Evolutionary conservation across 768 basidiomycete species (phyloP), one percentile per base, ranked within the genome.

Genomic region (Boletus barrowsii): DNA sequence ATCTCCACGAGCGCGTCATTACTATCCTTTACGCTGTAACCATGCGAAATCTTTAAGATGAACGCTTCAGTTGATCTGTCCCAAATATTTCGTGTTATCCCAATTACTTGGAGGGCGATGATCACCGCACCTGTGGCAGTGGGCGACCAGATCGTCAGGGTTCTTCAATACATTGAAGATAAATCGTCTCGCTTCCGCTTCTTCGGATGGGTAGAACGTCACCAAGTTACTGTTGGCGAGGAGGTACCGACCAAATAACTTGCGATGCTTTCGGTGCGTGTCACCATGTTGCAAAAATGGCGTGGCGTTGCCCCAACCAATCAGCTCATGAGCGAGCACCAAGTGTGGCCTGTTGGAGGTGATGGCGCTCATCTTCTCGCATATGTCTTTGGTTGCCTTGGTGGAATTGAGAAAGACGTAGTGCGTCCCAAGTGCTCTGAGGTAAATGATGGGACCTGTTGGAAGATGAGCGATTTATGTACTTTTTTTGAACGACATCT

Each of bases 341-440:
- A 53, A 30, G n/a, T 43, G 49, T 0, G 54, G 55, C 32, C 53
- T 49, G 42, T 54, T 29, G 1, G 61, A 62, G 6, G 26, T 29
- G 13, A 43, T 45, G 4, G 47, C 39, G 10, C 55, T 47, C 33
- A 42, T 47, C 44, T 62, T 59, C 22, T 54, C 55, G 5, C 62
- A 44, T 4, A 63, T 20, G 11, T 59, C 55, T 18, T 26, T 39
- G n/a, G 36, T 32, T 1, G 71, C 73, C 55, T 77, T 69, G 55
- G 73, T 53, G 59, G 73, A 74, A 64, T 77, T 81, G 40, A 84
- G 66, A 53, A 83, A 69, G 45, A 83, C 56, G 63, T 80, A 72
- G 8, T 72, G 71, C 50, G 76, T 74, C 30, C 76, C 73, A 43
- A 81, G 65, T 35, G 79, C 56, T 24, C 39, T 39, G 29, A 56